Conservation (phyloP, 1,284 basidiomycete genomes). For the Mycosarcoma mackinlayi region DNA sequence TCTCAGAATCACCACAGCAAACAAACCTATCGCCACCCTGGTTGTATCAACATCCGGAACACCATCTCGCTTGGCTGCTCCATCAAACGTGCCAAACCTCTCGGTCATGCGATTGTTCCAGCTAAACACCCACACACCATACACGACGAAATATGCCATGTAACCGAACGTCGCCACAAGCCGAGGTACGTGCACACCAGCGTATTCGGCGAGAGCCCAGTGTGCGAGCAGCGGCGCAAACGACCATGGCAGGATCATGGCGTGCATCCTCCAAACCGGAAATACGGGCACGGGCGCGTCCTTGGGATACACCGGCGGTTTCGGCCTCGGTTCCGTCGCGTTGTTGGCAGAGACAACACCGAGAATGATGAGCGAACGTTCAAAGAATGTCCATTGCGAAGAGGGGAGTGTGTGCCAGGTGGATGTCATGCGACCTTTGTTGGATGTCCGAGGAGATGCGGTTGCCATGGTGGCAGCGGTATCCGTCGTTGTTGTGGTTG, state of each 20-base stretch:
- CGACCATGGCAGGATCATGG: conserved; percentile 26
- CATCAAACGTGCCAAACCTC: conserved; percentile 61
- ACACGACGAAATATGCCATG: conserved; percentile 31
- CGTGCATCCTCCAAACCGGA: conserved; percentile 46
- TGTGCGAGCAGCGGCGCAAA: conserved; percentile 39
- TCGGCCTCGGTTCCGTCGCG: not conserved
- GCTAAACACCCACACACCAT: conserved; percentile 8
- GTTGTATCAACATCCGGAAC: conserved; percentile 46
- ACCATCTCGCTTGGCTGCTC: conserved; percentile 41
- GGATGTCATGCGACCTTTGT: conserved; percentile 22
- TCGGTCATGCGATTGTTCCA: conserved; percentile 33
- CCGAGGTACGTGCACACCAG: conserved; percentile 33
- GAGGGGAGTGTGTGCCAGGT: conserved; percentile 26
- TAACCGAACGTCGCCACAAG: conserved; percentile 19
- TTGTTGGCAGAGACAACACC: conserved; percentile 15
- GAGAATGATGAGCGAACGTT: conserved; percentile 9
- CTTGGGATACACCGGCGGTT: conserved; percentile 27
- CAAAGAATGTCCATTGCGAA: conserved; percentile 13
- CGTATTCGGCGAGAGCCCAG: conserved; percentile 16
- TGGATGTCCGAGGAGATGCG: not conserved
- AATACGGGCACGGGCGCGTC: conserved; percentile 40
- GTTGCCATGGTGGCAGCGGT: not conserved
- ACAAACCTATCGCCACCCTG: conserved; percentile 31
- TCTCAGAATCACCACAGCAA: conserved; percentile 32
- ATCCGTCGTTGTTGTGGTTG: not conserved